Conservation (phyloP, 2,329 filamentous ascomycete species). For the Exophiala oligosperma region DNA sequence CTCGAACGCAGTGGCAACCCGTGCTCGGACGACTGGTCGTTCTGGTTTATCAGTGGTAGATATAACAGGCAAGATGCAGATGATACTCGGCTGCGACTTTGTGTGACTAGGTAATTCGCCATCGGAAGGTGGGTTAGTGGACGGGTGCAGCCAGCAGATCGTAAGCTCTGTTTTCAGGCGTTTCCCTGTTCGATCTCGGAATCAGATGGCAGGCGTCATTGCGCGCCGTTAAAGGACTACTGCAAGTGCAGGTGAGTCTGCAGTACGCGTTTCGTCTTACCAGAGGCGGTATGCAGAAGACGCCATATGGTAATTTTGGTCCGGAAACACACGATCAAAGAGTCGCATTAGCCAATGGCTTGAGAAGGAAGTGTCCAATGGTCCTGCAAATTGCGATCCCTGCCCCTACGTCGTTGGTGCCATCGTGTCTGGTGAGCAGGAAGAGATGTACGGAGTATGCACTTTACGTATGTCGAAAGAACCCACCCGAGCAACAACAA, state of each 20-base stretch:
- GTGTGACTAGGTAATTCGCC: neutral
- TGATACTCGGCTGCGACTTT: neutral
- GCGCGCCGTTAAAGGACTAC: neutral
- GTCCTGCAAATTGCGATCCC: neutral
- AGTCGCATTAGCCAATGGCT: neutral
- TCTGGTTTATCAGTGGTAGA: neutral
- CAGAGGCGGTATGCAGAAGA: neutral
- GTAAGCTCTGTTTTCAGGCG: neutral
- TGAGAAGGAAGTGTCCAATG: neutral
- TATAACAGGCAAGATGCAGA: slow-evolving; percentile 15
- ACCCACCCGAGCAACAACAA: too few relatives aligned
- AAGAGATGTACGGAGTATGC: neutral
- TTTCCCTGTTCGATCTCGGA: neutral
- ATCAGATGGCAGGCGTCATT: neutral
- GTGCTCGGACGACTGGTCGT: slow-evolving; percentile 21
- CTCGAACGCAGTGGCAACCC: slow-evolving; percentile 3
- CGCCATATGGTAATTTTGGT: neutral
- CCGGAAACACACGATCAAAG: neutral
- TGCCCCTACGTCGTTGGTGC: neutral
- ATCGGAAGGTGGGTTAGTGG: neutral
- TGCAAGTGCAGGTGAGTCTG: neutral
- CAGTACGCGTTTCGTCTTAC: neutral
- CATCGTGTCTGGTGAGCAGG: neutral
- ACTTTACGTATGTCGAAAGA: neutral
- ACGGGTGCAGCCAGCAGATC: neutral